Evolutionary conservation across 164 flowering plant genomes (phyloP), one percentile per base, ranked within the genome.

Genomic region (Umbellularia californica): DNA sequence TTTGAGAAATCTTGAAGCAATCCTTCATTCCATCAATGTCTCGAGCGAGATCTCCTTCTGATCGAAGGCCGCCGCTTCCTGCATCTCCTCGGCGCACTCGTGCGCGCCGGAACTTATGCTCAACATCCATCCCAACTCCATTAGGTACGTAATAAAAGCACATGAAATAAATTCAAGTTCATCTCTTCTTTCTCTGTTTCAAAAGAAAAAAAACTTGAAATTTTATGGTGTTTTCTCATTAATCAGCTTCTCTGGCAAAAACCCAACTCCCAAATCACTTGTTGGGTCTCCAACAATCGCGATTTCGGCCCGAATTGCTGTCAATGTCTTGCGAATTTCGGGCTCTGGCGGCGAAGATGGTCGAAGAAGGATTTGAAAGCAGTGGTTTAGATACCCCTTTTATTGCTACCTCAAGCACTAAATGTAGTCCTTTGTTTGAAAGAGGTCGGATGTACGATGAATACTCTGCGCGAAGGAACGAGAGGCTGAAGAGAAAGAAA

Each of bases 391-490:
- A 28, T 14, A 68, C 33, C 62, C 30, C 58, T 14, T 75, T 33
- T 1, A 24, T 70, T 14, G 50, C 69, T 2, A 66, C 50, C 23
- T 12, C 24, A 5, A 41, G 63, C 23, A 73, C 64, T 12, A 79
- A 74, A 70, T 74, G 80, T 3, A 79, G 80, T 65, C 72, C 88
- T 65, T 70, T 87, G 79, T 92, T 91, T 52, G 92, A 90, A 74
- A 87, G 98, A 69, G 98, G 98, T 0, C 75, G 90, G 76, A 85
- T 92, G 20, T 92, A 92, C 74, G 94, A 90, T 0, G 92, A 79
- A 75, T 94, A 94, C 78, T 84, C 95, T 3, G 93, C 94, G 1
- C 84, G 88, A 65, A 88, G 98, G 75, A 93, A 90, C 70, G 98
- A 94, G 82, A 87, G 91, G 86, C 84, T 92, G 76, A 92, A 81